Conservation (phyloP, 2,329 filamentous ascomycete species). For the Xylaria sp. region DNA sequence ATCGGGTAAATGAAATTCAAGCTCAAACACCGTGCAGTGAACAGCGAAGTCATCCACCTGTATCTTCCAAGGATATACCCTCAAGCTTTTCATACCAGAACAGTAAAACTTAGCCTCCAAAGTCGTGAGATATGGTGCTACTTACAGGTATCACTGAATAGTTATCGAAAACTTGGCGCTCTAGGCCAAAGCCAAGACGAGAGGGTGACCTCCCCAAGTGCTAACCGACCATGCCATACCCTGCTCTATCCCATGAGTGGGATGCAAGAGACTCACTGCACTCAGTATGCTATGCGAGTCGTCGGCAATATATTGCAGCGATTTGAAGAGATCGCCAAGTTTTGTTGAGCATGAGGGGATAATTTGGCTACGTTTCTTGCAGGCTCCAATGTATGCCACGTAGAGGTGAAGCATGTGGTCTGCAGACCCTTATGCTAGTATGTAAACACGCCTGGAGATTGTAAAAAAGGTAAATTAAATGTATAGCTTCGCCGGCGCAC, state of each 20-base stretch:
- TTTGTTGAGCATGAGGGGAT: slow-evolving; percentile 4
- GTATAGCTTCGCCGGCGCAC: slow-evolving; percentile 8
- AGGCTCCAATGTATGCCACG: slow-evolving; percentile 2
- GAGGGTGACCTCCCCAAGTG: background rate
- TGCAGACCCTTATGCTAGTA: slow-evolving; percentile 5
- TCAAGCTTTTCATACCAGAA: background rate
- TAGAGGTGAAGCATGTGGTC: slow-evolving; percentile 18
- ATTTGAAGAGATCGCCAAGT: slow-evolving; percentile 13
- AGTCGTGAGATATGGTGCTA: slow-evolving; percentile 7
- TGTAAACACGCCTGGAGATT: slow-evolving; percentile 4
- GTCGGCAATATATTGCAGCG: background rate
- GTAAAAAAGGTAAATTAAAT: slow-evolving; percentile 2
- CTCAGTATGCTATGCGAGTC: slow-evolving; percentile 2
- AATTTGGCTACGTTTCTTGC: slow-evolving; percentile 1
- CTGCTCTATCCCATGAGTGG: background rate
- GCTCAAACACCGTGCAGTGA: background rate
- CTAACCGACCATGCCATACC: slow-evolving; percentile 2
- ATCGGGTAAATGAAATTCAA: background rate
- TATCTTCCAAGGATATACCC: slow-evolving; percentile 7
- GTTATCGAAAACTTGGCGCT: slow-evolving; percentile 6
- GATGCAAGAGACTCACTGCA: background rate
- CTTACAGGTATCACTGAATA: background rate
- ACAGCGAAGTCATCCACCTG: background rate
- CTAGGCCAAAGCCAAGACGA: background rate
- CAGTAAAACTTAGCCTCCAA: slow-evolving; percentile 6